A percentile compares a stretch with the other conserved stretches of the same genome.
These are phyloP conservation scores for Gastrolobium bilobum DNA, from an alignment of 306 rosid species.

Conservation along the genomic window DNA sequence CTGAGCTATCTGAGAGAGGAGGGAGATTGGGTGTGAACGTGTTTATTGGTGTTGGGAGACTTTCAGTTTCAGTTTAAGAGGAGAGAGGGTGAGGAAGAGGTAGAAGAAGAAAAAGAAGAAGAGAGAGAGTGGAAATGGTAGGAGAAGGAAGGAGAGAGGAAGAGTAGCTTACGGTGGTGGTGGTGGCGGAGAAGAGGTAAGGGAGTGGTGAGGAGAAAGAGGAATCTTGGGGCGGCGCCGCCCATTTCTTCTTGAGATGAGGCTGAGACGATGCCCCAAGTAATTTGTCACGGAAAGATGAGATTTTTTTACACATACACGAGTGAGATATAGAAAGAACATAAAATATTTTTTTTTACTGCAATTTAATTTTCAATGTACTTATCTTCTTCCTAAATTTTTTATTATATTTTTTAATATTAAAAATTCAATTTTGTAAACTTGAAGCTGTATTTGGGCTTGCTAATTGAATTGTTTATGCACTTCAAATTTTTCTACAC, in stretches of 20 bases:
- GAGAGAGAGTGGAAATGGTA: slow-evolving; percentile 35
- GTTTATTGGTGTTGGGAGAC: slow-evolving; percentile 60
- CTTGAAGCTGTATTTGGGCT: too few species aligned
- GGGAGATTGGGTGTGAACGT: slow-evolving; percentile 55
- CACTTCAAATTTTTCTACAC: too few species aligned
- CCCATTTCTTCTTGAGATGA: slow-evolving; percentile 57
- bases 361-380: too few species aligned
- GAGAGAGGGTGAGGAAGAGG: slow-evolving; percentile 18
- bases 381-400: too few species aligned
- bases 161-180: slow-evolving; percentile 58
- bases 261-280: too few species aligned
- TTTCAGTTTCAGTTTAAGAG: slow-evolving; percentile 43
- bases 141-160: slow-evolving; percentile 40
- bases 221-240: slow-evolving; percentile 71
- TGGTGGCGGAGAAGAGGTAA: slow-evolving; percentile 58
- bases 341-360: too few species aligned
- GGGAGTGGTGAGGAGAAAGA: slow-evolving; percentile 65
- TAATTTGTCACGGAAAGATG: too few species aligned
- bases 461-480: too few species aligned
- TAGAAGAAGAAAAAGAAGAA: slow-evolving; percentile 43
- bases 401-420: too few species aligned
- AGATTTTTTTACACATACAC: too few species aligned
- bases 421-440: too few species aligned
- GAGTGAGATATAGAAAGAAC: too few species aligned
- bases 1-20: slow-evolving; percentile 39